Evolutionary conservation across 768 basidiomycete species (phyloP), one percentile per base, ranked within the genome.

Genomic region (Rhizopogon sp.): DNA sequence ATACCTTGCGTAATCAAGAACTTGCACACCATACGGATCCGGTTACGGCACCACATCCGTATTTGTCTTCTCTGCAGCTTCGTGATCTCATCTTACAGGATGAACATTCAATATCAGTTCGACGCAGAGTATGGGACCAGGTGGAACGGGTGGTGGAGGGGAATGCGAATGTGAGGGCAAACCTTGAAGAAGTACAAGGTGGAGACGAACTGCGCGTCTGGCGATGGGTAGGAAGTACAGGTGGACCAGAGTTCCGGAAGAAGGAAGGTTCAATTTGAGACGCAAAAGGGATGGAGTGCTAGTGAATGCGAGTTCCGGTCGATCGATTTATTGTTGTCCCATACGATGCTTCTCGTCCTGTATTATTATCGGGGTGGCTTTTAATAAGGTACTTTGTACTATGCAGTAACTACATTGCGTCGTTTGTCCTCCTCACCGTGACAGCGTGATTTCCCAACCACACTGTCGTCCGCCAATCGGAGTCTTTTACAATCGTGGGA

Each of bases 141-240:
- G 93, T 97, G 47, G 90, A 92, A 68, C 80, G 78, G 52, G 74
- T 93, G 49, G 93, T 97, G 3, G 93, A 95, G 71, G 82, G 85
- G 53, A 97, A 97, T 73, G 82, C 90, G 31, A 97, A 97, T 70
- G 90, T 97, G 42, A 81, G 90, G 58, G 85, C 83, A 31, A 89
- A 88, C 66, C 73, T 92, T 51, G 89, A 90, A 70, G 93, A 96
- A 69, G 80, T 90, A 45, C 78, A 77, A 57, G 87, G 87, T 60
- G 93, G 93, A 10, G 92, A 95, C 70, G 91, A 93, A 72, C 78
- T 85, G 71, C 82, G 90, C 60, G 93, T 93, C 54, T 96, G 93
- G 93, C 75, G 87, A 55, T 96, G 93, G 93, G 82, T 92, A 31
- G 93, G 93, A n/a, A 72, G 71, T 53, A 55, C 66, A 33, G 64